A percentile compares a stretch with the other conserved stretches of the same genome.
These are phyloP conservation scores for Lobosporangium transversale DNA, from an alignment of 192 early-diverging fungal species.

Conservation along the genomic window DNA sequence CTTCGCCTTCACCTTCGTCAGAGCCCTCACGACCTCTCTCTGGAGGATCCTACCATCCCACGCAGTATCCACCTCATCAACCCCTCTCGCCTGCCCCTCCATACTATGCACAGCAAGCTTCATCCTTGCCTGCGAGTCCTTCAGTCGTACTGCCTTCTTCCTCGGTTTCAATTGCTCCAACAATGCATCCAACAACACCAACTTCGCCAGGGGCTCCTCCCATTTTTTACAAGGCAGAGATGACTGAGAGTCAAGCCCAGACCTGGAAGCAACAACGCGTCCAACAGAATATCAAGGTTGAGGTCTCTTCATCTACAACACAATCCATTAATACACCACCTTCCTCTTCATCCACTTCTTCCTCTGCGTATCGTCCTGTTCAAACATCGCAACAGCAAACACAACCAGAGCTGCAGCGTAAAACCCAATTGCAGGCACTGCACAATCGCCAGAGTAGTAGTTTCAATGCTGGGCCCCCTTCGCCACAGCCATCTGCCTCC, in stretches of 20 bases:
- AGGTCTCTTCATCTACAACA: conserved; percentile 15
- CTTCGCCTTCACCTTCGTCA: background rate
- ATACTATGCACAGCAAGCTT: background rate
- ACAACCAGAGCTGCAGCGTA: conserved; percentile 26
- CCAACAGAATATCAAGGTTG: conserved; percentile 40
- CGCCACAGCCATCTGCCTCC: conserved; percentile 25
- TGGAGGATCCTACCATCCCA: background rate
- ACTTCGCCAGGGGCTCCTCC: background rate
- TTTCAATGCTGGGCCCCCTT: conserved; percentile 10
- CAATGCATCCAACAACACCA: background rate
- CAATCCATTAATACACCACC: conserved; percentile 3
- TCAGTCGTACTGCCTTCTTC: background rate
- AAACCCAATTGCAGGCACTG: conserved; percentile 29
- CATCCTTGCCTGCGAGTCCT: background rate
- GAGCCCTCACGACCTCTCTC: conserved; percentile 3
- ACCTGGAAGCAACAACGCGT: conserved; percentile 14
- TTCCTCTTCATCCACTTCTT: background rate
- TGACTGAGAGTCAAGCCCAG: conserved; percentile 30
- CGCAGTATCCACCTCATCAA: conserved; percentile 11
- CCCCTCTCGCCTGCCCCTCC: conserved; percentile 6
- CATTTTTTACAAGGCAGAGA: conserved; percentile 34
- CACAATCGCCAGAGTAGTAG: conserved; percentile 19
- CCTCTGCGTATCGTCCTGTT: background rate
- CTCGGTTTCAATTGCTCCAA: background rate
- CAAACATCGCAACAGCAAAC: conserved; percentile 15